Base-by-base conservation (phyloP, 2,329 filamentous ascomycete species). In the Coleophoma eucalyptorum region DNA sequence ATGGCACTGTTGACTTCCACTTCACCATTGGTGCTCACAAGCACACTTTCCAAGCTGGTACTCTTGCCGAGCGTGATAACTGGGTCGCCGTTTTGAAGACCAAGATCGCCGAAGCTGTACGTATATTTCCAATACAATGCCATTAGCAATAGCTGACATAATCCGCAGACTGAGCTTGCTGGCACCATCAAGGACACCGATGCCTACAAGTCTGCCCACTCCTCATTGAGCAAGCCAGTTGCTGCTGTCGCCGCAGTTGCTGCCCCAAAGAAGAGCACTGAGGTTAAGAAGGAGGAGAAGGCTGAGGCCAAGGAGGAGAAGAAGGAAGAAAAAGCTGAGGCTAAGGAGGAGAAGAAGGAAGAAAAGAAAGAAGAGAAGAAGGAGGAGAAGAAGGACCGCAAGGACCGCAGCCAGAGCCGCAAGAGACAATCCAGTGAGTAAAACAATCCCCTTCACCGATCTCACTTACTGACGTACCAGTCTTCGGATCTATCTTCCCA, bases 11-110 rank as follows among this genome's bases (percentile, higher is more conserved):
- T 73, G 92, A 94, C 74, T 96, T 99, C 78, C 77, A 84, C 66
- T 88, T 97, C 78, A 89, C 86, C 68, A 74, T 89, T 67, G 85
- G 87, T 72, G 88, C 87, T 62, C 87, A 95, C 75, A 96, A 96
- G 84, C 91, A 97, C 81, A 81, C 81, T 54, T 96, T 99, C 80
- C 93, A 97, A 82, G 90, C 93, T 51, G 65, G 76, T 63, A 86
- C 67, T 64, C 64, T 81, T 45, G 76, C 83, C 53, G 91, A 97
- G 75, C 91, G 93, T 67, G 90, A 96, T 72, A 90, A 88, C 80
- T 97, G 94, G 94, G 83, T 96, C 64, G 75, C 84, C 56, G 87
- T 92, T 65, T 71, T 96, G 62, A 91, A 94, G 81, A 74, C 81
- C 65, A 90, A 92, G 78, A 81, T 89, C 48, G 80, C 84, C 47